Base-by-base conservation (phyloP, 2,329 filamentous ascomycete species). In the Ascochyta viciae-villosae region DNA sequence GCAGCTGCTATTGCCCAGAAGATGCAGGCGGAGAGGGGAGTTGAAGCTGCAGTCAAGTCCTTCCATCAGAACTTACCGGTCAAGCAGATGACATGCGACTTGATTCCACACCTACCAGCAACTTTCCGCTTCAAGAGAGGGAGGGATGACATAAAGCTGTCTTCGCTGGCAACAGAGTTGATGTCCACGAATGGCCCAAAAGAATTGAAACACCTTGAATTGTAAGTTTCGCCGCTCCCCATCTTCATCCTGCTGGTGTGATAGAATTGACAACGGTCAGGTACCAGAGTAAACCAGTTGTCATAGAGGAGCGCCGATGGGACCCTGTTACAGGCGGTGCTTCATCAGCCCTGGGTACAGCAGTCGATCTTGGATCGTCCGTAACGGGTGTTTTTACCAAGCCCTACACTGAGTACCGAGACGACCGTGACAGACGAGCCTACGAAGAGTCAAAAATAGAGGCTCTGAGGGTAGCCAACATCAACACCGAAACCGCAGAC, bases 261-360 rank as follows among this genome's bases (percentile, higher is more conserved):
- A 10, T 10, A 3, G 9, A 29, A 9, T 72, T 53, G 16, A 53
- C 12, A 4, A 13, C 31, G 22, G 9, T 10, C 15, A 64, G 52
- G n/a, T 58, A 58, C 26, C 40, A 55, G 8, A 62, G 56, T 23
- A 65, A 66, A 12, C 62, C 61, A 0, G 60, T 74, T 16, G 39
- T 56, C 1, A 76, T 76, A 29, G 71, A 77, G 22, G 64, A 62
- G 16, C 57, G 61, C 0, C 66, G 75, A 31, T 77, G 88, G 3
- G 88, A 90, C 67, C 88, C 88, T 0, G 77, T 90, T n/a, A 87
- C 87, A 1, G 88, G 87, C 1, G 77, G 83, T 9, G 82, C 83
- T 4, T 83, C 84, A 4, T 85, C 87, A 0, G 61, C 89, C 4
- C 78, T 83, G 12, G 78, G 80, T 6, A 83, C 83, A 0, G 67